Evolutionary conservation across 192 early-diverging fungal genomes (phyloP), one percentile per base, ranked within the genome.

Genomic region (Backusella luteola): DNA sequence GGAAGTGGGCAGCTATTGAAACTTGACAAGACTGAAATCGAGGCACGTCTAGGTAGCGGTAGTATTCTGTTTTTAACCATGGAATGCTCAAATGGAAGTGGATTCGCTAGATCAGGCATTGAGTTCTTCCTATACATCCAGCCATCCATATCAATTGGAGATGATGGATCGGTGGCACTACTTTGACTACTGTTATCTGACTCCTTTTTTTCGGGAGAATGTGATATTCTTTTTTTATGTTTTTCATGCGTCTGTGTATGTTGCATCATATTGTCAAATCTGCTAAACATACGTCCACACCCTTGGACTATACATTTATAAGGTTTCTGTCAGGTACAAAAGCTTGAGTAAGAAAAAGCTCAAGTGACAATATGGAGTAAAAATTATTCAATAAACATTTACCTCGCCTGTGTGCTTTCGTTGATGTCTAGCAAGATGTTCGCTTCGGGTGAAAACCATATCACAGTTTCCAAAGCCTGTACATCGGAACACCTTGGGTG

Each of bases 231-330:
- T 63, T 63, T 63, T 38, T 42, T 69, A 41, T 23, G 15, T 19
- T 41, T 36, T 36, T 36, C 73, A 77, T 91, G 90, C 56, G 88
- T 91, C 32, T 89, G 89, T 29, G 88, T 88, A 67, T 91, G 90
- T 76, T 91, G 90, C 81, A 91, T 90, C 90, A 91, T 91, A 66
- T 91, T 91, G 77, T 91, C 90, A 49, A 88, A 91, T n/a, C 90
- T 88, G 78, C 90, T 91, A 69, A 91, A 91, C 34, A 84, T 83
- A 39, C 89, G 85, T 75, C 81, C 82, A 69, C 90, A 91, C 23
- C 76, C 83, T 15, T 86, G 82, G 17, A 87, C 79, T 41, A 89
- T 83, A 68, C 90, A 91, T 66, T 87, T 84, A 80, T 89, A 91
- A 5, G 90, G 90, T 76, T 91, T 91, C 76, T 91, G 74, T 23